phyloP scores from a whole-genome alignment of 2,329 filamentous ascomycete genomes.

The Trichoderma sp. region DNA sequence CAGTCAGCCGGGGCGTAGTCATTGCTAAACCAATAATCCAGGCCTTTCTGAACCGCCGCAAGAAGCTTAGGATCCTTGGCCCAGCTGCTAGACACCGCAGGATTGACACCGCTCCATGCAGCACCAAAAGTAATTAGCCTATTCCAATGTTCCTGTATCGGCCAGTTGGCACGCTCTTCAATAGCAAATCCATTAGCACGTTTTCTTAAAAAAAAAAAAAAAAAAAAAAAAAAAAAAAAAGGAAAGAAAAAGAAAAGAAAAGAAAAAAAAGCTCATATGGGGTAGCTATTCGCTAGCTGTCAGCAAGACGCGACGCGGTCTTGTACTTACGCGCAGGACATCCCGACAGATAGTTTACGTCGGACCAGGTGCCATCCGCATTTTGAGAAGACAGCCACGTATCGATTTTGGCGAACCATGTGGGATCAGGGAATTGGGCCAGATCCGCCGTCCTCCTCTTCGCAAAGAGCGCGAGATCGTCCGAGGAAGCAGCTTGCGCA shows the following conservation, averaged over 20 bases:
- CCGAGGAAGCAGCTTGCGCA: constrained; percentile 4
- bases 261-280: no score
- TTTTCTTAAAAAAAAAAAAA: neutral
- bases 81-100: constrained; percentile 21
- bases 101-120: constrained; percentile 27
- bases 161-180: constrained; percentile 27
- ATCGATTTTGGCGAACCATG: constrained; percentile 21
- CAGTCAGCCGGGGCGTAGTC: constrained; percentile 24
- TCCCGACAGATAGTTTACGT: constrained; percentile 26
- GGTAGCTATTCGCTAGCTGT: neutral
- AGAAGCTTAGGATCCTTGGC: constrained; percentile 19
- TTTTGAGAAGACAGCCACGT: constrained; percentile 24
- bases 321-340: constrained; percentile 24
- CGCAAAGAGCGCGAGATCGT: constrained; percentile 21
- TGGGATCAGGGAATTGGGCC: constrained; percentile 24
- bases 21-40: constrained; percentile 27
- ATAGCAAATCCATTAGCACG: neutral
- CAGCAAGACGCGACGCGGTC: neutral
- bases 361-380: constrained; percentile 25
- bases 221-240: no score
- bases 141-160: constrained; percentile 27
- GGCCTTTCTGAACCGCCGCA: constrained; percentile 21
- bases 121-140: constrained; percentile 24
- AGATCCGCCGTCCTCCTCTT: constrained; percentile 24
- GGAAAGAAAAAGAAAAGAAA: no score